These are phyloP conservation scores for Cladosporium sp. DNA, from an alignment of 2,329 filamentous ascomycete genomes.

Conservation along the genomic window DNA sequence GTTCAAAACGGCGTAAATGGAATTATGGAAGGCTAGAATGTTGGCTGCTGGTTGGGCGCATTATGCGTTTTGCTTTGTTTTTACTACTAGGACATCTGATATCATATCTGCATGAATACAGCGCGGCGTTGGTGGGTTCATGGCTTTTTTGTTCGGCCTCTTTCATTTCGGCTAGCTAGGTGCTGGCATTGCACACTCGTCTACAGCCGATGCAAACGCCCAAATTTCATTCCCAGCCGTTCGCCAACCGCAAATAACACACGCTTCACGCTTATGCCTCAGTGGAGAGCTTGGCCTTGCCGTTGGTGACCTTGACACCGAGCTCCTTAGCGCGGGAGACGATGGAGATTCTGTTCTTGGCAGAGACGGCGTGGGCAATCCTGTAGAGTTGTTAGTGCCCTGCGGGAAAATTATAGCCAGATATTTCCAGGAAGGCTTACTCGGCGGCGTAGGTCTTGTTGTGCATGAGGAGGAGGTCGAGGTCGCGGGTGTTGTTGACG, in stretches of 20 bases:
- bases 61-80: constrained; percentile 17
- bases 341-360: constrained; percentile 98
- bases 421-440: constrained; percentile 59
- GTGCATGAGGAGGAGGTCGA: constrained; percentile 99
- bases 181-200: constrained; percentile 20
- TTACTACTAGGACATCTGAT: constrained; percentile 20
- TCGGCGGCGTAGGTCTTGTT: constrained; percentile 99
- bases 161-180: constrained; percentile 22
- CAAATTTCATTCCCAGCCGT: constrained; percentile 19
- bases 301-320: constrained; percentile 99
- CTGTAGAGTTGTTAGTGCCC: constrained; percentile 54
- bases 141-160: constrained; percentile 21
- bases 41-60: constrained; percentile 16
- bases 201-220: constrained; percentile 21
- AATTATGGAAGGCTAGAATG: constrained; percentile 18
- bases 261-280: constrained; percentile 63
- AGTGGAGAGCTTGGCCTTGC: constrained; percentile 97
- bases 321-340: constrained; percentile 96
- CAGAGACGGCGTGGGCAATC: constrained; percentile 97
- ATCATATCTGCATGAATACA: constrained; percentile 24
- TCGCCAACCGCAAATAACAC: constrained; percentile 19
- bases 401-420: background rate
- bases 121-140: constrained; percentile 37
- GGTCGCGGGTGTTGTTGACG: constrained; percentile 93
- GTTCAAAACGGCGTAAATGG: constrained; percentile 9